phyloP scores from a whole-genome alignment of 768 basidiomycete species.

The Tylopilus sp. region DNA sequence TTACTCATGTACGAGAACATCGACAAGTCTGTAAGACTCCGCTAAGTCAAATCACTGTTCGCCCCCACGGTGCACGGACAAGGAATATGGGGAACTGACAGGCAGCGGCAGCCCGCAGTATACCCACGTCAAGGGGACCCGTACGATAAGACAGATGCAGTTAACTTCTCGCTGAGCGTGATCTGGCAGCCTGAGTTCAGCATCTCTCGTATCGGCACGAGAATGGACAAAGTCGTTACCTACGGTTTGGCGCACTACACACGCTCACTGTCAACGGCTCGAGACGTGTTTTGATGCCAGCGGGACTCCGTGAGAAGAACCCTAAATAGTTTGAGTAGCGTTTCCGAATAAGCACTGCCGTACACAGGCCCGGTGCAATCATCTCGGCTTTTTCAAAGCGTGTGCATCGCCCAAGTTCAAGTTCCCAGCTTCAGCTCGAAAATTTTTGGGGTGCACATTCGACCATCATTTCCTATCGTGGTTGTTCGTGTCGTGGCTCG shows the following conservation, averaged over 20 bases:
- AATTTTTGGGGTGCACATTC: constrained; percentile 10
- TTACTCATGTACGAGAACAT: neutral
- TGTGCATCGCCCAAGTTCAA: neutral
- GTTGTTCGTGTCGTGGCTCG: constrained; percentile 1
- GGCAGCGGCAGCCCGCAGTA: neutral
- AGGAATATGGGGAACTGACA: neutral
- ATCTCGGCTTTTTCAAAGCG: neutral
- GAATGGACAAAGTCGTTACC: constrained; percentile 7
- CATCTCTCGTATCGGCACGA: neutral
- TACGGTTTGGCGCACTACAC: neutral
- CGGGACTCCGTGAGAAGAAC: constrained; percentile 15
- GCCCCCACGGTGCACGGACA: neutral
- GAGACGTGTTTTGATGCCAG: neutral
- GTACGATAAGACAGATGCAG: neutral
- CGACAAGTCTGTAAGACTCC: neutral
- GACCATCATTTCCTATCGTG: neutral
- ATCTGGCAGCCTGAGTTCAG: constrained; percentile 2
- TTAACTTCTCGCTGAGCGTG: constrained; percentile 1
- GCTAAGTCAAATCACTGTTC: neutral
- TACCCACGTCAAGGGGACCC: constrained; percentile 5
- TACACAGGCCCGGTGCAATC: constrained; percentile 1
- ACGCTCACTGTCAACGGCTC: neutral
- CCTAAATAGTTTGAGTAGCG: neutral
- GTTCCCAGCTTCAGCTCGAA: constrained; percentile 15
- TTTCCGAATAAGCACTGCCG: neutral